phyloP scores from a whole-genome alignment of 345 rosid genomes.

The Hibiscus tridactylites region DNA sequence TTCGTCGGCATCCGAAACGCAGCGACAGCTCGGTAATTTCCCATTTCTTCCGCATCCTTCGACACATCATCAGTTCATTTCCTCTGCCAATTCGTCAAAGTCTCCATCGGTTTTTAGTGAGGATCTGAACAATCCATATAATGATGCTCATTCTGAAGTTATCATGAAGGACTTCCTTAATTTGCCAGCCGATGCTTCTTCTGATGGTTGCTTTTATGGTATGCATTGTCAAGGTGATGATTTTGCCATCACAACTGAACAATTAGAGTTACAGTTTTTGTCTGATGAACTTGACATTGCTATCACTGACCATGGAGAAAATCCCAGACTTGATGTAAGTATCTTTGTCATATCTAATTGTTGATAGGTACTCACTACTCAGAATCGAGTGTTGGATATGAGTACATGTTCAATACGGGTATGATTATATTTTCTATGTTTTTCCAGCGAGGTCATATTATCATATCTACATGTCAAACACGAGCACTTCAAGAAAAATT shows the following conservation, averaged over 20 bases:
- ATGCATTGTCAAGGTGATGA: conserved; percentile 33
- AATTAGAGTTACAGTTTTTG: conserved; percentile 70
- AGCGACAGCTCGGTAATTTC: conserved; percentile 49
- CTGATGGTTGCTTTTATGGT: conserved; percentile 45
- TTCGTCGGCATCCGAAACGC: conserved; percentile 60
- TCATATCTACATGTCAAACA: background rate
- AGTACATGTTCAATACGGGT: background rate
- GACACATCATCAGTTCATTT: conserved; percentile 36
- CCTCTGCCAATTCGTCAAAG: conserved; percentile 43
- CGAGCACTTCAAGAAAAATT: background rate
- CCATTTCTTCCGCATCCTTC: conserved; percentile 81
- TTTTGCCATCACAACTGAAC: conserved; percentile 38
- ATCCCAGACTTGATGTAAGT: conserved; percentile 80
- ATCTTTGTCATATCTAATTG: background rate
- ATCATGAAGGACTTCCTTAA: conserved; percentile 47
- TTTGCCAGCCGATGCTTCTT: conserved; percentile 44
- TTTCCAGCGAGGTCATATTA: background rate
- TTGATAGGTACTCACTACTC: background rate
- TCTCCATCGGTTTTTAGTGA: conserved; percentile 46
- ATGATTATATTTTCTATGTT: background rate
- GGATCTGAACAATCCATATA: conserved; percentile 36
- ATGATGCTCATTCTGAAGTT: conserved; percentile 37
- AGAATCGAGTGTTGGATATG: background rate
- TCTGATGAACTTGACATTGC: conserved; percentile 81
- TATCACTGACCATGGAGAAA: conserved; percentile 67